Percentiles rank a stretch among this genome's conserved stretches.
These are phyloP conservation scores for Fistulinella cinereoalba DNA, from an alignment of 1,284 basidiomycete genomes.

Conservation along the genomic window DNA sequence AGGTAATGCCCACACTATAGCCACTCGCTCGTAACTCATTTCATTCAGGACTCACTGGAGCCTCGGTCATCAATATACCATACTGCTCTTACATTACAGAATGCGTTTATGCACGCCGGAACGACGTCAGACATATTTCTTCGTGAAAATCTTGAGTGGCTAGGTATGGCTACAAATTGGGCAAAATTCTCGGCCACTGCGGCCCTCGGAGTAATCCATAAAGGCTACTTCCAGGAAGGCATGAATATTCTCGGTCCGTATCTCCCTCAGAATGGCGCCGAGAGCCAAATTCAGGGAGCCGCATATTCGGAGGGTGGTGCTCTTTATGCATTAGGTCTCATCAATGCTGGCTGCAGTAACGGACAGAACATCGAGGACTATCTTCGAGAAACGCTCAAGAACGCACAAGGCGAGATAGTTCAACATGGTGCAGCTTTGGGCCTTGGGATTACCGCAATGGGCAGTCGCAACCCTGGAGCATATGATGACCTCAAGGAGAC, in stretches of 20 bases:
- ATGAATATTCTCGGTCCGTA: conserved; percentile 93
- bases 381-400: conserved; percentile 74
- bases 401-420: conserved; percentile 76
- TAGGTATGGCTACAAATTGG: conserved; percentile 92
- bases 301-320: conserved; percentile 93
- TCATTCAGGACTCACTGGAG: conserved; percentile 78
- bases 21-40: conserved; percentile 1
- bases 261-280: conserved; percentile 73
- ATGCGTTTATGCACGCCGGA: conserved; percentile 94
- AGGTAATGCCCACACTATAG: conserved; percentile 47
- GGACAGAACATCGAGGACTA: conserved; percentile 69
- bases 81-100: conserved; percentile 90
- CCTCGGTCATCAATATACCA: conserved; percentile 94
- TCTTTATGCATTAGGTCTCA: conserved; percentile 90
- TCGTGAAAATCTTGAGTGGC: conserved; percentile 93
- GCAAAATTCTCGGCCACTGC: conserved; percentile 96
- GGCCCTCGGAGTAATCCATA: conserved; percentile 93
- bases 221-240: conserved; percentile 91
- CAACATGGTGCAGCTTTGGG: conserved; percentile 96
- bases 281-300: conserved; percentile 68
- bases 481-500: conserved; percentile 89
- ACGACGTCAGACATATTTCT: conserved; percentile 93
- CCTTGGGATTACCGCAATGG: conserved; percentile 90
- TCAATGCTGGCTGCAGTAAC: conserved; percentile 85
- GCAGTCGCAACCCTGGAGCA: conserved; percentile 81